phyloP scores from a whole-genome alignment of 2,329 filamentous ascomycete species.

The Sporothrix curviconia region DNA sequence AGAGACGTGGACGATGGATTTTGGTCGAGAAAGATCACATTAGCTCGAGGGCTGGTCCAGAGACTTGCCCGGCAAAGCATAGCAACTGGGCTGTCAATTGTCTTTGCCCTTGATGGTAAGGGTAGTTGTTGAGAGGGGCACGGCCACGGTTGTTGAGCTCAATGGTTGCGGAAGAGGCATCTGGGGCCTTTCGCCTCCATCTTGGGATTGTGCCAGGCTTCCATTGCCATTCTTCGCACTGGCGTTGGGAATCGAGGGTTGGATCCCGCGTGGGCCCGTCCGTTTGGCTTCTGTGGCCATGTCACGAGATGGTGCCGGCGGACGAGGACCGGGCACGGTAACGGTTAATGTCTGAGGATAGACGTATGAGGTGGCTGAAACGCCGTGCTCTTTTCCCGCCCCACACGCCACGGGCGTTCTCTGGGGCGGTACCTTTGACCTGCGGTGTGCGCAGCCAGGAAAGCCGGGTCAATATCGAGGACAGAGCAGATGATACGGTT shows the following conservation, averaged over 20 bases:
- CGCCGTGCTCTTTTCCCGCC: background rate
- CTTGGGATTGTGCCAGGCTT: no score
- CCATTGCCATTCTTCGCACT: no score
- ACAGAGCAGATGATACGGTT: slow-evolving; percentile 14
- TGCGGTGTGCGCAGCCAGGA: slow-evolving; percentile 27
- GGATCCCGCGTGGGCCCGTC: no score
- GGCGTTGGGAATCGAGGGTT: no score
- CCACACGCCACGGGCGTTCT: slow-evolving; percentile 9
- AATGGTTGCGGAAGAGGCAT: no score
- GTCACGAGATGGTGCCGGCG: background rate
- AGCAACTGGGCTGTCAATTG: background rate
- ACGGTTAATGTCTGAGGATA: slow-evolving; percentile 9
- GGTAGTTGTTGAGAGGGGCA: no score
- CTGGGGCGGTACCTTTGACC: slow-evolving; percentile 24
- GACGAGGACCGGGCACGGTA: background rate
- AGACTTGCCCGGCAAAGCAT: slow-evolving; percentile 30
- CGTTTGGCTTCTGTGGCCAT: background rate
- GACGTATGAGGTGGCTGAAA: background rate
- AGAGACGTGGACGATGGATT: slow-evolving; percentile 15
- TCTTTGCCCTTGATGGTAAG: no score
- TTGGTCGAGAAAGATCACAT: slow-evolving; percentile 30
- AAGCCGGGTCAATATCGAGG: slow-evolving; percentile 25
- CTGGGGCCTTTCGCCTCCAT: background rate
- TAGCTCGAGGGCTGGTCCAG: slow-evolving; percentile 25
- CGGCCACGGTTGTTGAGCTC: no score